A percentile compares a stretch with the other conserved stretches of the same genome.
phyloP scores from a whole-genome alignment of 768 basidiomycete species.

The Lenzites betulinus region DNA sequence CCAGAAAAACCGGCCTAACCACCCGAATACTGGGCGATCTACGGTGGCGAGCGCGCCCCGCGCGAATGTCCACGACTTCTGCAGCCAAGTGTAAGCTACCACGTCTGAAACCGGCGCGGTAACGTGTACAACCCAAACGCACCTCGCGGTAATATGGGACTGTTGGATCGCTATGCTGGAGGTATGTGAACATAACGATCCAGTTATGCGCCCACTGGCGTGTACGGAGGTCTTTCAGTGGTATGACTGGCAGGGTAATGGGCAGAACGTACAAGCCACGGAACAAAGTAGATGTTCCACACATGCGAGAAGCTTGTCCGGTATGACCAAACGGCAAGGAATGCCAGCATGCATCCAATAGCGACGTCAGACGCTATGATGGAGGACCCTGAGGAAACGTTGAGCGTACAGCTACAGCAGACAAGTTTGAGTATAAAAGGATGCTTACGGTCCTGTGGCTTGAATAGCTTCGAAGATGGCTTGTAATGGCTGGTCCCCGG shows the following conservation, averaged over 20 bases:
- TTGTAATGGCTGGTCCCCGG: constrained; percentile 30
- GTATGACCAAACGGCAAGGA: constrained; percentile 36
- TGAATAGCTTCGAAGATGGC: constrained; percentile 45
- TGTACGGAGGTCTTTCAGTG: neutral
- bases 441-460: constrained; percentile 44
- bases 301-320: constrained; percentile 35
- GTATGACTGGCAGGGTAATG: neutral
- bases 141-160: constrained; percentile 28
- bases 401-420: neutral
- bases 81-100: neutral
- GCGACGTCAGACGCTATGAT: constrained; percentile 47
- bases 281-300: constrained; percentile 46
- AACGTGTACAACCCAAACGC: neutral
- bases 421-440: neutral
- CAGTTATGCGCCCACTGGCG: constrained; percentile 46
- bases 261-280: constrained; percentile 47
- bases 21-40: constrained; percentile 36
- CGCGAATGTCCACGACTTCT: constrained; percentile 29
- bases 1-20: constrained; percentile 36
- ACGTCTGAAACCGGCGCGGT: neutral
- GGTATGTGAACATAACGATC: constrained; percentile 32
- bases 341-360: constrained; percentile 40
- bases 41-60: constrained; percentile 36
- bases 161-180: constrained; percentile 31
- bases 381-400: constrained; percentile 1